Base-by-base conservation (phyloP, 495 filamentous ascomycete genomes). In the Neurospora sp. region DNA sequence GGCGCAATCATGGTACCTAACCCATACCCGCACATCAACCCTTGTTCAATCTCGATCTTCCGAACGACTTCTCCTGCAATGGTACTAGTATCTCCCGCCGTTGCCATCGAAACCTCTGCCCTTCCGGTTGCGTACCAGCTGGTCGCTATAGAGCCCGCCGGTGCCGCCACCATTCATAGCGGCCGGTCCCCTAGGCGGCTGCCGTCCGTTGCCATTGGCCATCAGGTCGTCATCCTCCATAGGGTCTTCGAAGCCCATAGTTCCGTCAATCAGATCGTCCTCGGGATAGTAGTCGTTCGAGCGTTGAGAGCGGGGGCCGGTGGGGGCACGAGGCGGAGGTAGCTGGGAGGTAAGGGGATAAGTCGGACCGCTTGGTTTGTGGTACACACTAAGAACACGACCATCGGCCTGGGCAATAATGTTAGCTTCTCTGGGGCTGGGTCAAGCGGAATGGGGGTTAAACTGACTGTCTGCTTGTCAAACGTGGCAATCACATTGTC, bases 401-500 rank as follows among this genome's bases (percentile, higher is more conserved):
- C 94, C 93, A 76, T 97, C 94, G 71, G 94, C 94, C 93, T 97
- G 74, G 48, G 69, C 9, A 69, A 18, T 20, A 23, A 38, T 27
- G 40, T 69, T 70, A 27, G 72, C 73, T 62, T 20, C 54, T 73
- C 48, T 59, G 48, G 3, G 38, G 71, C 54, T 46, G 40, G 72
- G 71, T 37, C 23, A 12, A 11, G 69, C 44, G 66, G 35, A 73
- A 72, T 31, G 37, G 46, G 37, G 23, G 54, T n/a, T 8, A 14
- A 59, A 76, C 86, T 77, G 82, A 97, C 95, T 80, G 88, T 92
- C 79, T 96, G 91, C 76, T 93, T 92, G 81, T 99, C 91, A 81
- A 97, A 97, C 12, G 89, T 93, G 54, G 88, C 87, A 73, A 99
- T 91, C 6, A 93, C 91, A 46, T 86, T 90, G 74, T 97, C 92